A percentile compares a stretch with the other conserved stretches of the same genome.
Evolutionary conservation across 2,329 filamentous ascomycete species (phyloP).

Genomic region (Endoconidiophora laricicola): DNA sequence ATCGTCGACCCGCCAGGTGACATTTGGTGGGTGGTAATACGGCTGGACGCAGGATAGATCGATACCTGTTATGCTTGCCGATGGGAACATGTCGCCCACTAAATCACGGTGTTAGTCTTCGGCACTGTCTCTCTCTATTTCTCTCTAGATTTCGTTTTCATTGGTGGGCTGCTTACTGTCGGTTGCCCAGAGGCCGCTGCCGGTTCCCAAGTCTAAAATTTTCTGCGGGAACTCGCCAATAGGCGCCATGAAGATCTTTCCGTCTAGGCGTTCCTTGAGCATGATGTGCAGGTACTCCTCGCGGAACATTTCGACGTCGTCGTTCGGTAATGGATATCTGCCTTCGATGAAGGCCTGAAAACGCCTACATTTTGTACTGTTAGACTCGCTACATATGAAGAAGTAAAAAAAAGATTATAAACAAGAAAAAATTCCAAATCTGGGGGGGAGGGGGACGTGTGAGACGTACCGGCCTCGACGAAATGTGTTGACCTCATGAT

Average conservation of each 20-base stretch:
- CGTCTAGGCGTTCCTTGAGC: constrained; percentile 30
- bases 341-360: constrained; percentile 32
- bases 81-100: constrained; percentile 30
- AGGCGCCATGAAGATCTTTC: constrained; percentile 27
- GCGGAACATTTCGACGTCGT: constrained; percentile 32
- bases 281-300: constrained; percentile 32
- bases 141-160: too few relatives aligned
- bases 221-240: constrained; percentile 29
- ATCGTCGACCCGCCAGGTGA: constrained; percentile 30
- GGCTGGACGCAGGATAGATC: constrained; percentile 30
- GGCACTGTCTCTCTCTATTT: neutral
- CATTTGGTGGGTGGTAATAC: constrained; percentile 36
- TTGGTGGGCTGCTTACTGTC: constrained; percentile 22
- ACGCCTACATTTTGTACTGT: constrained; percentile 20
- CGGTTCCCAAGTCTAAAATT: constrained; percentile 34
- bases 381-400: neutral
- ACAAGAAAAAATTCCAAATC: too few relatives aligned
- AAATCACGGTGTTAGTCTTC: constrained; percentile 1
- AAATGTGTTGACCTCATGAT: constrained; percentile 20
- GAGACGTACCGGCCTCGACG: constrained; percentile 22
- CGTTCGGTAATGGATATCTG: constrained; percentile 35
- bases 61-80: constrained; percentile 29
- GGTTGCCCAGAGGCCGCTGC: constrained; percentile 39
- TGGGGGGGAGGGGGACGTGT: neutral
- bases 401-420: too few relatives aligned